Evolutionary conservation across 129 eudicot genomes (phyloP).

Genomic region (Smallanthus sonchifolius): DNA sequence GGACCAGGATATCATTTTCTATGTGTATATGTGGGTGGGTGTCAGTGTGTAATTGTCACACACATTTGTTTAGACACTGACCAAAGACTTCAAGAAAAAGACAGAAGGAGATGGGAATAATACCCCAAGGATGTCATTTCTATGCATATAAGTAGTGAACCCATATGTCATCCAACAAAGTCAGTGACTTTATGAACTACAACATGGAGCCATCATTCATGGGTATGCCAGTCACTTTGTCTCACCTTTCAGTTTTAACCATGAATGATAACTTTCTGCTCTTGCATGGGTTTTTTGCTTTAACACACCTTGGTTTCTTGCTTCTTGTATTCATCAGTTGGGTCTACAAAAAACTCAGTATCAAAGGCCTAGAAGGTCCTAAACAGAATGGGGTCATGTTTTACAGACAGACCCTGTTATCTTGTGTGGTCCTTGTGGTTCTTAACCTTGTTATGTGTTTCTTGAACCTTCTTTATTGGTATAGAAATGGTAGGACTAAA

Average conservation of each 20-base stretch:
- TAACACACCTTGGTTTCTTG: conserved; percentile 39
- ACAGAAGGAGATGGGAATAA: not conserved
- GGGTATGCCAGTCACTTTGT: not conserved
- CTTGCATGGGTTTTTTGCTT: conserved; percentile 34
- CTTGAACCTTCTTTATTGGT: conserved; percentile 47
- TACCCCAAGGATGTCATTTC: not conserved
- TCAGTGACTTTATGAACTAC: not conserved
- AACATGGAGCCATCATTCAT: conserved; percentile 14
- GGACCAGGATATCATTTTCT: not conserved
- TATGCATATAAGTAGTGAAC: not conserved
- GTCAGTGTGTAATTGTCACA: not conserved
- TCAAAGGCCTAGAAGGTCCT: conserved; percentile 7
- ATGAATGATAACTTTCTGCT: conserved; percentile 22
- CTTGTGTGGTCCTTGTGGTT: conserved; percentile 41
- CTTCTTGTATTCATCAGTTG: conserved; percentile 31
- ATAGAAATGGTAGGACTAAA: conserved; percentile 49
- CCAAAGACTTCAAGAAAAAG: not conserved
- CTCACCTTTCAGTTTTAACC: not conserved
- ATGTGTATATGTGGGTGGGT: not conserved
- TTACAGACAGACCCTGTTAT: conserved; percentile 36
- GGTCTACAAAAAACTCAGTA: conserved; percentile 25
- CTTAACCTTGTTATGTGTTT: conserved; percentile 50
- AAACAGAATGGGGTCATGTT: conserved; percentile 23
- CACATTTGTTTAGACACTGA: not conserved
- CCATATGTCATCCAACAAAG: not conserved